Percentiles rank a stretch among this genome's conserved stretches.
Conservation (phyloP, 768 basidiomycete genomes). For the Leucocoprinus sp. region DNA sequence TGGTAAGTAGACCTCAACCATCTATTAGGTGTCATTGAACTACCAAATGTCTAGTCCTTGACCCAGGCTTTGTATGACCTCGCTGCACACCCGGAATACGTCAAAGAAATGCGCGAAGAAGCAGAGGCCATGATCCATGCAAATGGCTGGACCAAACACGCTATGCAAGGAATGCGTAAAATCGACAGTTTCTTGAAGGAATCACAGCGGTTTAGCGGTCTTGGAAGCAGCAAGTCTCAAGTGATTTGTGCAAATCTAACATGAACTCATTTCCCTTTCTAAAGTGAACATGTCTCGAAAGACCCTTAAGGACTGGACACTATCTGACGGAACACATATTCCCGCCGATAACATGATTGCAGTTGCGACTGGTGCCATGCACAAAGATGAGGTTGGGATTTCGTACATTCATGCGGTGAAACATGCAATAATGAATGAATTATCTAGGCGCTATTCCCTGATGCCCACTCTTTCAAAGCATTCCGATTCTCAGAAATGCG, state of each 20-base stretch:
- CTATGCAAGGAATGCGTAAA: constrained; percentile 31
- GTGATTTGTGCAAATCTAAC: too few relatives aligned
- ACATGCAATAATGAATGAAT: too few relatives aligned
- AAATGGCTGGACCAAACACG: constrained; percentile 28
- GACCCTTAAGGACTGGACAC: constrained; percentile 29
- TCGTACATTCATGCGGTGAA: too few relatives aligned
- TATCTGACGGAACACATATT: constrained; percentile 32
- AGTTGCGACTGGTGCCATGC: constrained; percentile 22
- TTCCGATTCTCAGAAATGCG: constrained; percentile 28
- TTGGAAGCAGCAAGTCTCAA: background rate
- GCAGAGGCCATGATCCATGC: constrained; percentile 25
- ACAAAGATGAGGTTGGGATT: constrained; percentile 19
- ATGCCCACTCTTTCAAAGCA: constrained; percentile 28
- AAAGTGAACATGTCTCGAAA: constrained; percentile 16
- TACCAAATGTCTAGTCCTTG: constrained; percentile 22
- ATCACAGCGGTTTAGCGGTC: constrained; percentile 16
- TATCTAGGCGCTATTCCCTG: too few relatives aligned
- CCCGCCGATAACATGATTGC: constrained; percentile 17
- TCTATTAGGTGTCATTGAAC: background rate
- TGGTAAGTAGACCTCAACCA: constrained; percentile 23
- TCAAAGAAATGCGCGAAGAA: constrained; percentile 32
- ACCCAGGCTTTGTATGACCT: constrained; percentile 28
- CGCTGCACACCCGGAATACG: constrained; percentile 25
- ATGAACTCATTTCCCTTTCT: too few relatives aligned
- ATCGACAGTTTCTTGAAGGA: constrained; percentile 41